A percentile compares a stretch with the other conserved stretches of the same genome.
Conservation (phyloP, 306 rosid species). For the Casuarina equisetifolia region DNA sequence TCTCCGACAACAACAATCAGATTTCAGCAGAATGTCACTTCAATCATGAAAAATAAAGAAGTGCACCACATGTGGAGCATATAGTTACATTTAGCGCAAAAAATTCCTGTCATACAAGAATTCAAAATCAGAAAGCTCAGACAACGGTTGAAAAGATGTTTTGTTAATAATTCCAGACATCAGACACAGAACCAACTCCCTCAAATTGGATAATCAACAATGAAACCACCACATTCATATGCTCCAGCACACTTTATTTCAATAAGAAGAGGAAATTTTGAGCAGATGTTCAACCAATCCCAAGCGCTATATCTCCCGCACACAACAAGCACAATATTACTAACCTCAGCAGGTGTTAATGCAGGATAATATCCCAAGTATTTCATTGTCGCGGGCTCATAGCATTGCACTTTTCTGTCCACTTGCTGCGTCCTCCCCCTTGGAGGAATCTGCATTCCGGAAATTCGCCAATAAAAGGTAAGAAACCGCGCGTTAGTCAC, state of each 20-base stretch:
- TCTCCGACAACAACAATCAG: background rate
- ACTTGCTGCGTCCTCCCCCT: slow-evolving; percentile 76
- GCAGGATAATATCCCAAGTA: slow-evolving; percentile 83
- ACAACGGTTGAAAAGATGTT: background rate
- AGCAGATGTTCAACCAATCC: background rate
- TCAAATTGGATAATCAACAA: background rate
- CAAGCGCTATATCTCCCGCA: background rate
- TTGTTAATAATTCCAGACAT: background rate
- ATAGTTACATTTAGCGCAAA: background rate
- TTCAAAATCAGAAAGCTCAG: background rate
- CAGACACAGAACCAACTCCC: background rate
- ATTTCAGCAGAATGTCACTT: background rate
- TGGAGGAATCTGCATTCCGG: slow-evolving; percentile 69
- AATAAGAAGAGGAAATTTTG: background rate
- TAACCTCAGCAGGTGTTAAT: slow-evolving; percentile 67
- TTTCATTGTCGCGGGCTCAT: slow-evolving; percentile 95
- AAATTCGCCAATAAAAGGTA: slow-evolving; percentile 22
- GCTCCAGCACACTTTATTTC: background rate
- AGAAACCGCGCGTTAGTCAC: background rate
- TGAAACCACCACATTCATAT: background rate
- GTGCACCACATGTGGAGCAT: background rate
- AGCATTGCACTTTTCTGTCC: slow-evolving; percentile 74
- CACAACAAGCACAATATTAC: slow-evolving; percentile 32
- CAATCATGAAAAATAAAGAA: background rate
- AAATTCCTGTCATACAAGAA: background rate